Conservation (phyloP, 2,329 filamentous ascomycete genomes). For the Helotiales sp. region DNA sequence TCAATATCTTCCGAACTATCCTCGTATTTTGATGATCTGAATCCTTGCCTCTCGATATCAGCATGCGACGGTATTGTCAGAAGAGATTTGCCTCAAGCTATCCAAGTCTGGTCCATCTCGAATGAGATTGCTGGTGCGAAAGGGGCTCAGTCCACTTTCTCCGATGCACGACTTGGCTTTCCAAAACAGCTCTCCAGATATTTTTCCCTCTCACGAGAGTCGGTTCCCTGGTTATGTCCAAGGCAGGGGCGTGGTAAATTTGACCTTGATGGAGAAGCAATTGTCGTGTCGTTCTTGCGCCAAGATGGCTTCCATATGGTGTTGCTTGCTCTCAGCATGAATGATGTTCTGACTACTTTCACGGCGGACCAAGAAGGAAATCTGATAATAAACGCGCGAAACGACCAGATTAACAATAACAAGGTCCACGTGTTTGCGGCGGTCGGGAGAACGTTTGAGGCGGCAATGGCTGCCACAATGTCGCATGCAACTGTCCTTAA, state of each 20-base stretch:
- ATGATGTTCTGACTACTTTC: conserved; percentile 70
- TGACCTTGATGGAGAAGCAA: conserved; percentile 70
- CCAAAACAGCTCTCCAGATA: conserved; percentile 52
- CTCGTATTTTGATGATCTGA: neutral
- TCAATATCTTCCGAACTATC: neutral
- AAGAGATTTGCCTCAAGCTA: neutral
- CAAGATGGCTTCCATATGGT: conserved; percentile 72
- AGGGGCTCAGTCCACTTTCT: conserved; percentile 3
- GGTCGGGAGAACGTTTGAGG: conserved; percentile 77
- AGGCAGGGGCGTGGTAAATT: conserved; percentile 73
- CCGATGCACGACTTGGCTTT: neutral
- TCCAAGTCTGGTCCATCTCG: conserved; percentile 4
- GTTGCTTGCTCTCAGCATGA: conserved; percentile 72
- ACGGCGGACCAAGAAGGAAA: conserved; percentile 63
- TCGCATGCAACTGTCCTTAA: neutral
- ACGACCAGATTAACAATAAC: conserved; percentile 7
- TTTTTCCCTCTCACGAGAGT: conserved; percentile 79
- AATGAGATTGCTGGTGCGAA: conserved; percentile 7
- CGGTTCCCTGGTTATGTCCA: conserved; percentile 85
- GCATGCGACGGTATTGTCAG: neutral
- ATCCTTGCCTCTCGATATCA: neutral
- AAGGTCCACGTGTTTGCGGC: conserved; percentile 63
- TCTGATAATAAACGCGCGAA: conserved; percentile 62
- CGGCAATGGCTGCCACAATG: conserved; percentile 15
- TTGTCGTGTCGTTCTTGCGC: conserved; percentile 77